Evolutionary conservation across 306 rosid species (phyloP), one percentile per base, ranked within the genome.

Genomic region (Medicago ruthenica): DNA sequence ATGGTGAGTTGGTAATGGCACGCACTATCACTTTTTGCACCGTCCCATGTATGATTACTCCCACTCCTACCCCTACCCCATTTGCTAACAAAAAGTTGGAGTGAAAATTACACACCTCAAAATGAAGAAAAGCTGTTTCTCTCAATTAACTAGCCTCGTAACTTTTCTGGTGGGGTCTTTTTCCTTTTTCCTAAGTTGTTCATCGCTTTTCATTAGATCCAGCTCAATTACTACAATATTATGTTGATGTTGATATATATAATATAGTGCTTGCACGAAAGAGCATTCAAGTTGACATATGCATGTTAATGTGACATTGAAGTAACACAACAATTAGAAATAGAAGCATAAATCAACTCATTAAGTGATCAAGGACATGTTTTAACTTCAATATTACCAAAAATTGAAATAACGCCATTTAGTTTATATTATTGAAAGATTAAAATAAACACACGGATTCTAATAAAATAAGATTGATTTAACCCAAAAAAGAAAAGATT

Each of bases 31-130:
- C 73, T 78, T 84, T 85, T 84, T 16, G 83, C 86, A 75, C 81
- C 83, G 71, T 82, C 89, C 81, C 78, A 79, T 67, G 83, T 71
- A 85, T 85, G 53, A 89, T 87, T 81, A 81, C 85, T 5, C 67
- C 77, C 91, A 83, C 87, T 7, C 27, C 24, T 41, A 48, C 18
- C 83, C 27, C 24, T 41, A 48, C 18, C 83, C 62, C 71, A 50
- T 41, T 40, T 24, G 22, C 57, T 47, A 63, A 61, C 34, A 40
- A 70, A 74, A 81, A 80, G 80, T 75, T 69, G 15, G 72, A 68
- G 76, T 58, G 83, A 77, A 72, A 72, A 73, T 58, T 75, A 24
- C 66, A 69, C 69, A 27, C 67, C 22, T 17, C 70, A 8, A 71
- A 4, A 54, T 10, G 7, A 59, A 80, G 48, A 74, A 80, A 80